A percentile compares a stretch with the other conserved stretches of the same genome.
phyloP scores from a whole-genome alignment of 1,139 yeast species.

The Eremothecium coryli region DNA sequence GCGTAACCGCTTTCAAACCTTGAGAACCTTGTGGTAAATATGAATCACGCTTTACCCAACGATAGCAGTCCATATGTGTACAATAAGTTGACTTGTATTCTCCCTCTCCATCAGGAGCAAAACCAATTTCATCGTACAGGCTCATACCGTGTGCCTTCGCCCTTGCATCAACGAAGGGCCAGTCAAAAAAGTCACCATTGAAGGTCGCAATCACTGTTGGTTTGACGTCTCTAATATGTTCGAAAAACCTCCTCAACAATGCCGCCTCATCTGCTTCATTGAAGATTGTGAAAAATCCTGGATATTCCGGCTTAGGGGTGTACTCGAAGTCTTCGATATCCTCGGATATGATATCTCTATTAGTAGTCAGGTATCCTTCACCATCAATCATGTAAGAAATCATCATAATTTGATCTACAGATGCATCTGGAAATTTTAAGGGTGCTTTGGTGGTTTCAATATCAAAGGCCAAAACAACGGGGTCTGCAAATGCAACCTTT shows the following conservation, averaged over 20 bases:
- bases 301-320: slow-evolving; percentile 94
- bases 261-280: slow-evolving; percentile 83
- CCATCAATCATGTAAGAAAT: slow-evolving; percentile 99
- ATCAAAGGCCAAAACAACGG: slow-evolving; percentile 93
- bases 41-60: slow-evolving; percentile 99
- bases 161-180: slow-evolving; percentile 96
- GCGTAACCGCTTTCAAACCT: slow-evolving; percentile 96
- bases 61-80: slow-evolving; percentile 92
- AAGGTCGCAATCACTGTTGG: slow-evolving; percentile 97
- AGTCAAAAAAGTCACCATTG: slow-evolving; percentile 97
- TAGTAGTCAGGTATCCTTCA: slow-evolving; percentile 87
- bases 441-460: slow-evolving; percentile 98
- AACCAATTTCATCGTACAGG: slow-evolving; percentile 92
- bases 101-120: slow-evolving; percentile 79
- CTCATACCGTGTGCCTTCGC: slow-evolving; percentile 74
- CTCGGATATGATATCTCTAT: slow-evolving; percentile 85
- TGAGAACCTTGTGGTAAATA: slow-evolving; percentile 98
- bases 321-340: slow-evolving; percentile 96
- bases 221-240: slow-evolving; percentile 74
- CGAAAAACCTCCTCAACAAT: slow-evolving; percentile 67
- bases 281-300: slow-evolving; percentile 81
- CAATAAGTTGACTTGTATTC: slow-evolving; percentile 91
- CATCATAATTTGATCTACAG: slow-evolving; percentile 96
- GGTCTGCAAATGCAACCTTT: slow-evolving; percentile 91
- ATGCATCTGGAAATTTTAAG: slow-evolving; percentile 86